phyloP scores from a whole-genome alignment of 208 protist genomes.

The Crithidia bombi region DNA sequence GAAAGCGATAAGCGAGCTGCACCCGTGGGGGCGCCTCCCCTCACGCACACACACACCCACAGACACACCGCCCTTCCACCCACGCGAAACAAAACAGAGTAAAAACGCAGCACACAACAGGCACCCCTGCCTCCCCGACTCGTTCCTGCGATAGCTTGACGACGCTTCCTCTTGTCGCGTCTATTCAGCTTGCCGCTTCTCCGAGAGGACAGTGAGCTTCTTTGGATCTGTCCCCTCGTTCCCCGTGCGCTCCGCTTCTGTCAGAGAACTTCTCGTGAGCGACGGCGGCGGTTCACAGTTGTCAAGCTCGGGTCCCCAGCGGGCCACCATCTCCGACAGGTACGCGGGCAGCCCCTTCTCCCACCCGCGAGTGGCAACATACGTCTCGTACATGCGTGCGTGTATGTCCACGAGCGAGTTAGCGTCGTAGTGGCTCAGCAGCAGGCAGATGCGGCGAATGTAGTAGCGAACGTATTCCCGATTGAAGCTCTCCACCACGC shows the following conservation, averaged over 20 bases:
- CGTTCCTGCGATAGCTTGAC: too few species aligned
- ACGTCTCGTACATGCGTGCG: slow-evolving; percentile 60
- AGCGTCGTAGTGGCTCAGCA: slow-evolving; percentile 73
- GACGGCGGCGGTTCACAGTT: slow-evolving; percentile 30
- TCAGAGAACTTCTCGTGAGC: neutral
- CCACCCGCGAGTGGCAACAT: slow-evolving; percentile 57
- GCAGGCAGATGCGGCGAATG: slow-evolving; percentile 50
- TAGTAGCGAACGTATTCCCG: slow-evolving; percentile 79
- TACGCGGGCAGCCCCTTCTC: slow-evolving; percentile 45
- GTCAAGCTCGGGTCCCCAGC: slow-evolving; percentile 67
- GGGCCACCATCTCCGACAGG: slow-evolving; percentile 48
- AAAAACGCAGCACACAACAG: too few species aligned
- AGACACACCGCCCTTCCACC: too few species aligned
- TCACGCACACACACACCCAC: too few species aligned
- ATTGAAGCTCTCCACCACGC: slow-evolving; percentile 42
- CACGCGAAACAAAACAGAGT: too few species aligned
- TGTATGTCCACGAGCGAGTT: slow-evolving; percentile 74
- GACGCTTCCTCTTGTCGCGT: too few species aligned
- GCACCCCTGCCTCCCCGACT: too few species aligned
- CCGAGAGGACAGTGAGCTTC: neutral
- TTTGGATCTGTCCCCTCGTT: neutral
- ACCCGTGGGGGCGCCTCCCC: too few species aligned
- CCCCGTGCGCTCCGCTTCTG: neutral
- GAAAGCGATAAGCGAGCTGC: too few species aligned
- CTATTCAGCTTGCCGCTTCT: slow-evolving; percentile 3